Conservation (phyloP, 75 land plant genomes). For the Pinus tabuliformis region DNA sequence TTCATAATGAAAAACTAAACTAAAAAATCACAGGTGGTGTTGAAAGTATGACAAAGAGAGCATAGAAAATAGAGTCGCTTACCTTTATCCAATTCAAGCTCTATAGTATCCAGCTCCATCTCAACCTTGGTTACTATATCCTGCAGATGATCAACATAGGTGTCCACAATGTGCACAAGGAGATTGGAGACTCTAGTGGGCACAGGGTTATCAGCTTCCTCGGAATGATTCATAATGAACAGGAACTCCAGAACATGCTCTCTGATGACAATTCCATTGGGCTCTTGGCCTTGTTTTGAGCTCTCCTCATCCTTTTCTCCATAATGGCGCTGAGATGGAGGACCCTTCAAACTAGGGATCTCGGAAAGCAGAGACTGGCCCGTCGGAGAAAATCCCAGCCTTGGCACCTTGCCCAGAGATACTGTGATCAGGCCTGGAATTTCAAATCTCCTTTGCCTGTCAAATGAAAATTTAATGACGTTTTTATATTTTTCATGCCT, state of each 20-base stretch:
- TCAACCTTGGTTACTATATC: conserved; percentile 78
- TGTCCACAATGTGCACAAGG: conserved; percentile 75
- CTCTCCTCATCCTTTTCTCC: conserved; percentile 17
- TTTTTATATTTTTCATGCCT: no score
- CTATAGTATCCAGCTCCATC: conserved; percentile 76
- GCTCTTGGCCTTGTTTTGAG: not conserved
- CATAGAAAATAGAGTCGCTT: not conserved
- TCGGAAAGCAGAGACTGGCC: conserved; percentile 63
- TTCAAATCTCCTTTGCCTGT: no score
- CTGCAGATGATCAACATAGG: conserved; percentile 86
- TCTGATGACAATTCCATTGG: conserved; percentile 31
- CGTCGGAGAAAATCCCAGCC: conserved; percentile 66
- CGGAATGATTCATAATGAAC: conserved; percentile 84
- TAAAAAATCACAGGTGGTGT: not conserved
- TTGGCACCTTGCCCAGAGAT: conserved; percentile 74
- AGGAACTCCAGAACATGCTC: conserved; percentile 85
- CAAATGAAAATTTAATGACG: no score
- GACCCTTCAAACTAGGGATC: conserved; percentile 62
- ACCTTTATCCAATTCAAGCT: conserved; percentile 84
- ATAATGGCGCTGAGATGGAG: not conserved
- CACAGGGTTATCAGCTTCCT: conserved; percentile 81
- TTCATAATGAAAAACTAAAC: not conserved
- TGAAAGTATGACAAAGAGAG: not conserved
- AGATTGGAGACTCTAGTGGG: conserved; percentile 67
- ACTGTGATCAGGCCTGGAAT: no score